Evolutionary conservation across 2,329 filamentous ascomycete genomes (phyloP).

Genomic region (Pestalotiopsis sp.): DNA sequence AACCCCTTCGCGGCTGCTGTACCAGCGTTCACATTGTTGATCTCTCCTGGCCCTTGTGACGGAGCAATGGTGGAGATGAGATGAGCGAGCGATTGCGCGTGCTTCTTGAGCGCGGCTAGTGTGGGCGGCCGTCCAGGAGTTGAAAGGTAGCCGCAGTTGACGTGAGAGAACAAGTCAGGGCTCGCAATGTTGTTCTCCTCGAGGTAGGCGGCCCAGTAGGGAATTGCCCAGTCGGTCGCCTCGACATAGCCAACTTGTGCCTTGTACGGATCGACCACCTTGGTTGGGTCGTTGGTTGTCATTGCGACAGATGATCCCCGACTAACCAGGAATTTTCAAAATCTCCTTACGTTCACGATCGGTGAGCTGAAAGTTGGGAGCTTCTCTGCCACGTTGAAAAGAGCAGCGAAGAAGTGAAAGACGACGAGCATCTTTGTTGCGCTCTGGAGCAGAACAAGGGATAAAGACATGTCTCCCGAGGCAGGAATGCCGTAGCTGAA

Average conservation of each 20-base stretch:
- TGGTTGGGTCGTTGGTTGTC: not conserved
- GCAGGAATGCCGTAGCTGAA: not conserved
- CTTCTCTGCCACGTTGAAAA: not conserved
- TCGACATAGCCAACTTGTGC: constrained; percentile 38
- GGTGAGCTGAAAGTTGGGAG: not conserved
- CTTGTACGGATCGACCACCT: constrained; percentile 20
- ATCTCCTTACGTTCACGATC: not conserved
- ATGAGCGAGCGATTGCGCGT: constrained; percentile 58
- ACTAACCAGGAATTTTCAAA: not conserved
- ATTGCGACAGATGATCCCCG: not conserved
- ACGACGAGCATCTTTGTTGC: not conserved
- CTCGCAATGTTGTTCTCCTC: constrained; percentile 33
- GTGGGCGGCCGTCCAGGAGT: constrained; percentile 54
- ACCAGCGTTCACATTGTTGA: constrained; percentile 28
- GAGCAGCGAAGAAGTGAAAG: not conserved
- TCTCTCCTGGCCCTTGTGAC: constrained; percentile 33
- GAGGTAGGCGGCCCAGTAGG: constrained; percentile 43
- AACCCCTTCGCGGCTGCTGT: constrained; percentile 32
- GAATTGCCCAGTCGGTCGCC: constrained; percentile 43
- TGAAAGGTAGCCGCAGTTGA: constrained; percentile 63
- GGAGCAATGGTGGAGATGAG: constrained; percentile 54
- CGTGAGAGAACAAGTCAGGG: constrained; percentile 43
- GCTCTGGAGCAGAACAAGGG: not conserved
- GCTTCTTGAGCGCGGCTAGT: constrained; percentile 60
- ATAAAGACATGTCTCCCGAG: not conserved